Evolutionary conservation across 371 early-diverging fungal genomes (phyloP).

Genomic region (Rhizopus delemar): DNA sequence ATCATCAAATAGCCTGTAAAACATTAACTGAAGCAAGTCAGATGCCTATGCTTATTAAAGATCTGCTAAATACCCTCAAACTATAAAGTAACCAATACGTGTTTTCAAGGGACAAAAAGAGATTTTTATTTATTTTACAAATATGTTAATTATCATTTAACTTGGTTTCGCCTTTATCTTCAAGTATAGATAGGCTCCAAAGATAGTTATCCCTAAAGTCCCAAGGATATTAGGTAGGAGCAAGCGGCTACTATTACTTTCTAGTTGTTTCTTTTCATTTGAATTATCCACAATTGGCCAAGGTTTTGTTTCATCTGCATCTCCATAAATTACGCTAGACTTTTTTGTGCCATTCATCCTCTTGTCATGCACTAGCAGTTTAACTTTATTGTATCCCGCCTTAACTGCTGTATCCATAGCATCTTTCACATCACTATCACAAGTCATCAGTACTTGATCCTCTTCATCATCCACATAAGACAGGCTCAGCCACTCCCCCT

Average conservation of each 20-base stretch:
- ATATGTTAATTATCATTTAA: not conserved
- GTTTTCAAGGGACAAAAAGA: too few relatives aligned
- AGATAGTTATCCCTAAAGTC: slow-evolving; percentile 44
- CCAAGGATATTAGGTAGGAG: slow-evolving; percentile 50
- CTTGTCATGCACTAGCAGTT: slow-evolving; percentile 62
- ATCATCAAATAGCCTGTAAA: too few relatives aligned
- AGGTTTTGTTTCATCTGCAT: not conserved
- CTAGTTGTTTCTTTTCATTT: not conserved
- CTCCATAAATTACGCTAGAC: not conserved
- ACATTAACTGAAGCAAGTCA: too few relatives aligned
- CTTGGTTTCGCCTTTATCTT: slow-evolving; percentile 6
- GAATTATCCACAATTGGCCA: not conserved
- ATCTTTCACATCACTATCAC: slow-evolving; percentile 77
- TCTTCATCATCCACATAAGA: slow-evolving; percentile 88
- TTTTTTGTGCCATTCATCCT: not conserved
- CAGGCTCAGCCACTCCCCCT: slow-evolving; percentile 55
- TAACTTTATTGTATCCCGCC: slow-evolving; percentile 68
- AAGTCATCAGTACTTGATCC: slow-evolving; percentile 75
- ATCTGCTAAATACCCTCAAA: too few relatives aligned
- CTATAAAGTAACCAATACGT: too few relatives aligned
- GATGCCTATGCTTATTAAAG: too few relatives aligned
- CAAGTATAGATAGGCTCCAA: slow-evolving; percentile 49
- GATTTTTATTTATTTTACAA: too few relatives aligned
- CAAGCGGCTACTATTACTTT: slow-evolving; percentile 23
- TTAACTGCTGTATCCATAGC: slow-evolving; percentile 76